Evolutionary conservation across 352 stramenopile genomes (phyloP).

Genomic region (Poterioochromonas sp.): DNA sequence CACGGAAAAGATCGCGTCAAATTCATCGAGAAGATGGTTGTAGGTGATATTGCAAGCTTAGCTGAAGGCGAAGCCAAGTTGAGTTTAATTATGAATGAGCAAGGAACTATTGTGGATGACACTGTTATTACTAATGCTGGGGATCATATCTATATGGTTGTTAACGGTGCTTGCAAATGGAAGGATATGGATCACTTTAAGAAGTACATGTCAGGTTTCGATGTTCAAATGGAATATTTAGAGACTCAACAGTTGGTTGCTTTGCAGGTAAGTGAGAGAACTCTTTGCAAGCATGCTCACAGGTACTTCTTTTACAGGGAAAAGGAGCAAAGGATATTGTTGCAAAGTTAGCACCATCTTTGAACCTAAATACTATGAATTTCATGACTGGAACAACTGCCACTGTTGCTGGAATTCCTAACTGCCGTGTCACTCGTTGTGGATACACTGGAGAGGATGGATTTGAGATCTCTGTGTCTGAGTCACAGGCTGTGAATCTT

Average conservation of each 20-base stretch:
- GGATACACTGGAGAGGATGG: constrained; percentile 98
- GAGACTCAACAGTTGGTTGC: constrained; percentile 84
- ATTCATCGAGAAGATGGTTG: constrained; percentile 90
- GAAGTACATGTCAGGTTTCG: constrained; percentile 65
- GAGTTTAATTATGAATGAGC: constrained; percentile 86
- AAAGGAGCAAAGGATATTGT: constrained; percentile 1
- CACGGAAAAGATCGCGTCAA: constrained; percentile 73
- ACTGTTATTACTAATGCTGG: constrained; percentile 90
- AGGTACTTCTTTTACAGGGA: background rate
- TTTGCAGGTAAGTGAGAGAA: constrained; percentile 88
- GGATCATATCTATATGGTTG: constrained; percentile 86
- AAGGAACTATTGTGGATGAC: constrained; percentile 95
- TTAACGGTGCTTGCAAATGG: constrained; percentile 91
- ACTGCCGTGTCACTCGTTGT: constrained; percentile 72
- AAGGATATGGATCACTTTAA: constrained; percentile 44
- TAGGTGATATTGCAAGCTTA: constrained; percentile 81
- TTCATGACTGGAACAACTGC: constrained; percentile 91
- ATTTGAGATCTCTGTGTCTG: constrained; percentile 89
- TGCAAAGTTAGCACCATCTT: constrained; percentile 2
- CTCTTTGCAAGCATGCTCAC: constrained; percentile 45
- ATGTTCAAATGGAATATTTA: constrained; percentile 83
- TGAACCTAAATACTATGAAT: constrained; percentile 78
- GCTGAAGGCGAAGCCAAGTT: constrained; percentile 63
- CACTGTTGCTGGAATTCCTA: constrained; percentile 61
- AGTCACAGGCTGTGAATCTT: constrained; percentile 53